Base-by-base conservation (phyloP, 331 rosid species). In the Pyrus hybrid region DNA sequence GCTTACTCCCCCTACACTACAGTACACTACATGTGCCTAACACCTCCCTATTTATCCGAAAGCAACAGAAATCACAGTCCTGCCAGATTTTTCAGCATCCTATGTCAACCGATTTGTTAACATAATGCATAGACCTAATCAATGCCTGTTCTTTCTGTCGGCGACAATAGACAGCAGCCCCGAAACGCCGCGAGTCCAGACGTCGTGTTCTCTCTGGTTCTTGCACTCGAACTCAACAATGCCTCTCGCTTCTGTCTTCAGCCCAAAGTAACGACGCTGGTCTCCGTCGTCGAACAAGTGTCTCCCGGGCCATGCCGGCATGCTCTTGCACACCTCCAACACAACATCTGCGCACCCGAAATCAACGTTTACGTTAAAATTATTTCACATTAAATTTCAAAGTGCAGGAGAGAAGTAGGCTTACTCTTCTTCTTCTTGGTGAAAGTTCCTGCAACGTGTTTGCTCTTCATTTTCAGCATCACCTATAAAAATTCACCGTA, bases 341-440 rank as follows among this genome's bases (percentile, higher is more conserved):
- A 93, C 97, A 63, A 93, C 86, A 83, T 93, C 98, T 93, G 84
- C 33, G 65, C 6, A 18, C 81, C 35, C 77, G 21, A 67, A 6
- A 25, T 13, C 18, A 32, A 33, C 61, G 13, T 13, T 14, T 22
- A 35, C 43, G 57, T 72, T 58, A 72, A 3, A 26, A 26, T 28
- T 18, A 18, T 26, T 35, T 17, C 63, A 51, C 8, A 51, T 72
- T 62, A 6, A 17, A 51, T 51, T 37, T 16, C 2, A 6, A 12
- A 10, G 67, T 26, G 33, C n/a, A 16, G 30, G 16, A 16, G 60
- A 73, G 77, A 5, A 45, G 2, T 14, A 8, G 23, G 70, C 81
- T 82, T 83, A 93, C 98, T 85, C 87, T 88, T 93, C 76, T 91
- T 93, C 97, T 93, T 93, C 76, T 93, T 93, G 61, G 98, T 93